Conservation (phyloP, 805 yeast genomes). For the Candida koratica region DNA sequence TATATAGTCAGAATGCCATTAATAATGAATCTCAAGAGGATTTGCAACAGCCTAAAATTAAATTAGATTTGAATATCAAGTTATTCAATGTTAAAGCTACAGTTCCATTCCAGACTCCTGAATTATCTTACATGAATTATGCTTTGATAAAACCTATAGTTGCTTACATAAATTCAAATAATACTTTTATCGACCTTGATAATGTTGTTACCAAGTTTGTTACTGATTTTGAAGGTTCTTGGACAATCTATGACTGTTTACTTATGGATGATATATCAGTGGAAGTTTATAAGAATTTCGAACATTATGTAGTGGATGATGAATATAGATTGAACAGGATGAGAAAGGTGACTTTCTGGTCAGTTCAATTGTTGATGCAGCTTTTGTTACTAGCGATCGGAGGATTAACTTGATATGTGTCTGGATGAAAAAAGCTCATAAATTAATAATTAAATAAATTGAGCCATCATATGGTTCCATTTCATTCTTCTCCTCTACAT, state of each 20-base stretch:
- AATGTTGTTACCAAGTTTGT: constrained; percentile 77
- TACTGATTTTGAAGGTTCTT: constrained; percentile 87
- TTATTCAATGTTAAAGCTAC: constrained; percentile 84
- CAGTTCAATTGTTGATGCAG: constrained; percentile 79
- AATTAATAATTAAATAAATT: too few species aligned
- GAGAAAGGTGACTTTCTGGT: constrained; percentile 89
- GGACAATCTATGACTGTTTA: constrained; percentile 91
- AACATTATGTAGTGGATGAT: constrained; percentile 83
- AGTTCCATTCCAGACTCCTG: constrained; percentile 84
- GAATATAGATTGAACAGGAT: constrained; percentile 67
- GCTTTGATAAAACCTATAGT: constrained; percentile 93
- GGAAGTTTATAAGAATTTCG: constrained; percentile 89
- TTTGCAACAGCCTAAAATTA: constrained; percentile 43
- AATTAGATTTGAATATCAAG: constrained; percentile 74
- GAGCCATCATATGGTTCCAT: too few species aligned
- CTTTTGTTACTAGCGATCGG: constrained; percentile 73
- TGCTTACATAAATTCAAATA: constrained; percentile 86
- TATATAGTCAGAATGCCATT: neutral
- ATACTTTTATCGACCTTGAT: constrained; percentile 82
- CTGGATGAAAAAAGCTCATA: neutral
- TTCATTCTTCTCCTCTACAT: too few species aligned
- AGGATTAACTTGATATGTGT: constrained; percentile 27
- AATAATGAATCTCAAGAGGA: neutral
- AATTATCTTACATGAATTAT: constrained; percentile 84
- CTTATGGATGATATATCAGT: constrained; percentile 88